Base-by-base conservation (phyloP, 1,284 basidiomycete species). In the Leccinum pallidistipes region DNA sequence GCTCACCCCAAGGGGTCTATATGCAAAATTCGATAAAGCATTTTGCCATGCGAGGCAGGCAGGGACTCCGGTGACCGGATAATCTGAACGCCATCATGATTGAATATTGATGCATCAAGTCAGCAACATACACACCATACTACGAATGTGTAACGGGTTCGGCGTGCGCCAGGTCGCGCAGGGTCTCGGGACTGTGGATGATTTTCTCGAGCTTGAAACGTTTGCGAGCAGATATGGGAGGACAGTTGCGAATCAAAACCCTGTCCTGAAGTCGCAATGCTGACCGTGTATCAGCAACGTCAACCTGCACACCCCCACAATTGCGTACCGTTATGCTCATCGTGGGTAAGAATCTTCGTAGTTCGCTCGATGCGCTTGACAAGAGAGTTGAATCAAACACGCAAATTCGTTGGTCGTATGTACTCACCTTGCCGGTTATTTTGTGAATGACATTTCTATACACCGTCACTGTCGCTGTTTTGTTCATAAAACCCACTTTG, bases 381-480 rank as follows among this genome's bases (percentile, higher is more conserved):
- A 47, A 45, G 38, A 56, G 52, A 57, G 65, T 62, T 38, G 54
- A 47, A 18, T 56, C 52, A 51, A 45, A 59, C 51, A 14, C 53
- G 51, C 32, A 61, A 21, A 34, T 34, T 32, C 49, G 55, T 31
- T 24, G 31, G 52, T 51, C 12, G 27, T 9, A 18, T 21, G 56
- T 24, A 8, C 81, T 65, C 65, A 91, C 90, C 81, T 93, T 93
- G 68, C 86, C 84, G 8, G 90, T 92, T 54, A 84, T 69, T 64
- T 83, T 82, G 70, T 93, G 90, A 27, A 84, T 75, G 47, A 87
- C 79, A 78, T 80, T 85, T 61, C 91, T 83, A 29, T 88, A 86
- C 16, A 93, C 89, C 1, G 86, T 86, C 49, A 93, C 90, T 0
- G 91, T 93, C 16, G 83, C 91, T 0, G 91, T 93, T 71, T 92